Conservation (phyloP, 345 rosid genomes). For the Euphorbia tirucalli region DNA sequence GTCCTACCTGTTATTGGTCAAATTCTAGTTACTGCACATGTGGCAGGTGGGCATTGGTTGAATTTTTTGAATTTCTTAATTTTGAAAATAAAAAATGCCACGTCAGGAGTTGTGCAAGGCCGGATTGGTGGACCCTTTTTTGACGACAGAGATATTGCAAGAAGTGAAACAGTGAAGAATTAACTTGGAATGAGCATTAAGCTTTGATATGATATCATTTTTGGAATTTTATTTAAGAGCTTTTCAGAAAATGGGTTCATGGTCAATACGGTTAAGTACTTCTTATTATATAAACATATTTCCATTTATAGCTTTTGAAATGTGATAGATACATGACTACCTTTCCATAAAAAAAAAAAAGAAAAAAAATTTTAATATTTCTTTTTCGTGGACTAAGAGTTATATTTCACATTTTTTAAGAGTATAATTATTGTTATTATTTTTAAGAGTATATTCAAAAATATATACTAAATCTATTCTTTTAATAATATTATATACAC, state of each 20-base stretch:
- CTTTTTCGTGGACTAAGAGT: too few species aligned
- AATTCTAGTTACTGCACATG: not conserved
- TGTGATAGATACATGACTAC: too few species aligned
- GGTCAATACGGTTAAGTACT: not conserved
- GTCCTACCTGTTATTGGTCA: not conserved
- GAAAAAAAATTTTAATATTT: too few species aligned
- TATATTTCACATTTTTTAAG: too few species aligned
- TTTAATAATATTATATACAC: too few species aligned
- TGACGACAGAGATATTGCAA: too few species aligned
- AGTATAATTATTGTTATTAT: not conserved
- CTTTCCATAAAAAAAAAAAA: too few species aligned
- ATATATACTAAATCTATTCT: too few species aligned
- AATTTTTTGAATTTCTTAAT: not conserved
- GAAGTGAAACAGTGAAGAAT: not conserved
- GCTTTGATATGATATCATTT: too few species aligned
- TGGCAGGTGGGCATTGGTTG: conserved; percentile 5
- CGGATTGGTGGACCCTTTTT: not conserved
- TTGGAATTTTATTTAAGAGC: not conserved
- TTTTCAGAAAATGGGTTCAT: not conserved
- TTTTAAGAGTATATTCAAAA: too few species aligned
- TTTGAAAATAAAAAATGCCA: conserved; percentile 3
- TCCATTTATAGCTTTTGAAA: too few species aligned
- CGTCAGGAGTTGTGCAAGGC: not conserved
- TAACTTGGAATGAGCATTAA: not conserved
- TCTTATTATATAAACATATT: too few species aligned